Conservation (phyloP, 371 early-diverging fungal genomes). For the Zychaea mexicana region DNA sequence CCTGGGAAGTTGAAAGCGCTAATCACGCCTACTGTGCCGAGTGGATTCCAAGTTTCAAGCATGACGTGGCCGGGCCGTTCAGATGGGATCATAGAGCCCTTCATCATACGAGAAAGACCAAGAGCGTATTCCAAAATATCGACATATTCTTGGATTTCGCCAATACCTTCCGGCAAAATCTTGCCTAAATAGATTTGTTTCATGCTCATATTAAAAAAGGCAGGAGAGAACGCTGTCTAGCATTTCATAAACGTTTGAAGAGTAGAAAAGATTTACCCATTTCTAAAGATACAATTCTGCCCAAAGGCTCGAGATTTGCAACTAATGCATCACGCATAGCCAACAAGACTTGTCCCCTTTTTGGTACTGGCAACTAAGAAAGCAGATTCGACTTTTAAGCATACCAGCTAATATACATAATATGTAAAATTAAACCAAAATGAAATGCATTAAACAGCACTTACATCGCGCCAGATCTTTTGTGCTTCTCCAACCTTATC, state of each 20-base stretch:
- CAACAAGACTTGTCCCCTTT: constrained; percentile 91
- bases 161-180: constrained; percentile 91
- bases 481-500: constrained; percentile 66
- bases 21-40: constrained; percentile 94
- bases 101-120: constrained; percentile 86
- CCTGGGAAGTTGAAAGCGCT: constrained; percentile 91
- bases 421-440: not conserved
- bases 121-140: constrained; percentile 95
- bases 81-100: constrained; percentile 89
- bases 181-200: no score
- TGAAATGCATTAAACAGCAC: not conserved
- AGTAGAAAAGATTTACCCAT: constrained; percentile 66
- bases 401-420: not conserved
- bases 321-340: constrained; percentile 90
- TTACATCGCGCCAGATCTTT: constrained; percentile 70
- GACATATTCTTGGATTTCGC: constrained; percentile 98
- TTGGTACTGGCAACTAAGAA: constrained; percentile 80
- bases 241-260: no score
- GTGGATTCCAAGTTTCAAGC: constrained; percentile 96
- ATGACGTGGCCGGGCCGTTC: constrained; percentile 95
- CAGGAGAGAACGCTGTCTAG: no score
- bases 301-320: constrained; percentile 77
- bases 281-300: constrained; percentile 87
- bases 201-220: no score
- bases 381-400: not conserved